Conservation (phyloP, 352 stramenopile species). For the Pythium monospermum region DNA sequence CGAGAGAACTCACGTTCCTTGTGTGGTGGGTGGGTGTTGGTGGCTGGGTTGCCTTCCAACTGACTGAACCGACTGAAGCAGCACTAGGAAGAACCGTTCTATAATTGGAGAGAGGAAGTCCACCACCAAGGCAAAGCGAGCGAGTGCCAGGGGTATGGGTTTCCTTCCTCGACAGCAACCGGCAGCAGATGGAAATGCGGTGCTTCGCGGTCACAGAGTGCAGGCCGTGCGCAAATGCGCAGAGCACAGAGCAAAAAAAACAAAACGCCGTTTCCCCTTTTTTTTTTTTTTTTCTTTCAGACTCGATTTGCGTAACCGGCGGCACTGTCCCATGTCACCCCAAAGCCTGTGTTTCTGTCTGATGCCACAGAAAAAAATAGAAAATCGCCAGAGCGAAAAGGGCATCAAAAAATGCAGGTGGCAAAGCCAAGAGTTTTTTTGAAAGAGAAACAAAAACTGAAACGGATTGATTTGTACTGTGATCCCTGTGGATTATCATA, state of each 20-base stretch:
- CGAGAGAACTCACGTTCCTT: not conserved
- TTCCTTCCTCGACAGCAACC: too few relatives aligned
- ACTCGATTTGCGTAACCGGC: too few relatives aligned
- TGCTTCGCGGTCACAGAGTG: too few relatives aligned
- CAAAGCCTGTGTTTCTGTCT: too few relatives aligned
- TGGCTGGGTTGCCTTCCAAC: not conserved
- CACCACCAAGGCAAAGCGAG: not conserved
- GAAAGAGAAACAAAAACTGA: not conserved
- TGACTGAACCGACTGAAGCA: not conserved
- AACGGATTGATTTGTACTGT: not conserved
- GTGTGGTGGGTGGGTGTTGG: not conserved
- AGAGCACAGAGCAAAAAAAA: too few relatives aligned
- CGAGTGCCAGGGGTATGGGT: not conserved
- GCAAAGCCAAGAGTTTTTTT: too few relatives aligned
- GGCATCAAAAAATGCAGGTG: too few relatives aligned
- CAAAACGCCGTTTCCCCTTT: not conserved
- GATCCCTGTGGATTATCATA: not conserved
- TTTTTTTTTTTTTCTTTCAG: too few relatives aligned
- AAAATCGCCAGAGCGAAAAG: constrained; percentile 18
- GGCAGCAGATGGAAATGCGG: too few relatives aligned
- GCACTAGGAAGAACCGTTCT: not conserved
- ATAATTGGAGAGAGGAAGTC: too few relatives aligned
- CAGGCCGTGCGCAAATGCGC: too few relatives aligned
- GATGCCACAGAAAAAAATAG: constrained; percentile 24
- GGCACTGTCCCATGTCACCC: constrained; percentile 19